Evolutionary conservation across 345 rosid species (phyloP).

Genomic region (Passiflora organensis): DNA sequence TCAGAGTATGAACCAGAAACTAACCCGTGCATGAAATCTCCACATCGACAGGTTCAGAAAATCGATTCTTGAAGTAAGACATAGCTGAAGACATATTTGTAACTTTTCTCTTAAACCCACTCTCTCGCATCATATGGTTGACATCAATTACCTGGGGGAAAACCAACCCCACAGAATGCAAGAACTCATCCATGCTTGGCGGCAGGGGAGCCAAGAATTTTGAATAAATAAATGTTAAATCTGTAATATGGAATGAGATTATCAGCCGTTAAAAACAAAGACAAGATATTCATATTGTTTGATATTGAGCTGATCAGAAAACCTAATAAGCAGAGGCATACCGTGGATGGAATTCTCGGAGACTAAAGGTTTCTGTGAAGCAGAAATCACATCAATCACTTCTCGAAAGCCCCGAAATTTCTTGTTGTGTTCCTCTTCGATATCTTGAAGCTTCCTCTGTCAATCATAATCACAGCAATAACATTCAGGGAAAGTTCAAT

Average conservation of each 20-base stretch:
- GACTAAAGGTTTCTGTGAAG: conserved; percentile 80
- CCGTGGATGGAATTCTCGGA: conserved; percentile 78
- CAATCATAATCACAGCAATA: conserved; percentile 21
- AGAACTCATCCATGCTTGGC: conserved; percentile 54
- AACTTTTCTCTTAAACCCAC: conserved; percentile 40
- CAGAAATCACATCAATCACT: conserved; percentile 81
- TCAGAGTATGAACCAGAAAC: conserved; percentile 9
- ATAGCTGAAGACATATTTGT: conserved; percentile 46
- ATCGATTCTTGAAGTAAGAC: conserved; percentile 50
- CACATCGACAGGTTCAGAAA: conserved; percentile 51
- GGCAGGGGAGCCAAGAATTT: conserved; percentile 81
- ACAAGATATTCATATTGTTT: conserved; percentile 1
- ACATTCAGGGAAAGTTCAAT: conserved; percentile 6
- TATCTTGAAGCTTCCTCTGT: conserved; percentile 64
- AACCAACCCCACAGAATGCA: conserved; percentile 36
- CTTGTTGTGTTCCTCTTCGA: conserved; percentile 58
- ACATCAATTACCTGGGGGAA: conserved; percentile 72
- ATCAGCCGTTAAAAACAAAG: neutral
- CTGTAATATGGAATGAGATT: conserved; percentile 32
- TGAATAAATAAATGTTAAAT: conserved; percentile 67
- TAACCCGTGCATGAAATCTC: conserved; percentile 66
- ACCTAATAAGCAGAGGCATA: conserved; percentile 30
- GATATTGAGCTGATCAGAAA: conserved; percentile 4
- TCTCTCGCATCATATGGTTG: conserved; percentile 57
- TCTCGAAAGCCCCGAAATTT: conserved; percentile 80